Evolutionary conservation across 78 protist species (phyloP).

Genomic region (Polysphondylium violaceum): DNA sequence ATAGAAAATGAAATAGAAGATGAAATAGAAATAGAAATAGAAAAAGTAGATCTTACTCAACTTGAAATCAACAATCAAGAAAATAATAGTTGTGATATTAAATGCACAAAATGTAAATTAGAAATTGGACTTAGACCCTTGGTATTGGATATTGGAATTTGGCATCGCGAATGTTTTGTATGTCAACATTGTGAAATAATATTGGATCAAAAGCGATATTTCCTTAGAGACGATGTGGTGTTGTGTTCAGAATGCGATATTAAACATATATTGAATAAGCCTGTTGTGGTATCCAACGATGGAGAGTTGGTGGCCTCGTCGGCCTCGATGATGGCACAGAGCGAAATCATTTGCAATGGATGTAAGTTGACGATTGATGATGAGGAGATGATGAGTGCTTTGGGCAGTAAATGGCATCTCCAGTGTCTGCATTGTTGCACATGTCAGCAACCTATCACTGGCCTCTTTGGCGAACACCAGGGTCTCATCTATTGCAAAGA

Average conservation of each 20-base stretch:
- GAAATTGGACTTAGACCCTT: slow-evolving; percentile 45
- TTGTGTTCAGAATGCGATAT: slow-evolving; percentile 58
- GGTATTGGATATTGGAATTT: slow-evolving; percentile 51
- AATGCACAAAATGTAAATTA: slow-evolving; percentile 7
- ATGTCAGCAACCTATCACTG: slow-evolving; percentile 34
- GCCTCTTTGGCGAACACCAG: slow-evolving; percentile 69
- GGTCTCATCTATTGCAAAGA: slow-evolving; percentile 70
- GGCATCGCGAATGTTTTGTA: slow-evolving; percentile 43
- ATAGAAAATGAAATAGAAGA: not conserved
- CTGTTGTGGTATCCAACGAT: no score
- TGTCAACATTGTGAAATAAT: slow-evolving; percentile 32
- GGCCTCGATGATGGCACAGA: not conserved
- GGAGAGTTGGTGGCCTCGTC: no score
- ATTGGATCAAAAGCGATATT: slow-evolving; percentile 31
- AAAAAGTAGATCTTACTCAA: no score
- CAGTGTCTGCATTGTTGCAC: slow-evolving; percentile 30
- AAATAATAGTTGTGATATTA: no score
- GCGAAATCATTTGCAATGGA: slow-evolving; percentile 39
- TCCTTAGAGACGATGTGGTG: slow-evolving; percentile 23
- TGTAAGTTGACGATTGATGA: slow-evolving; percentile 37
- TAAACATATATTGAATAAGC: slow-evolving; percentile 13
- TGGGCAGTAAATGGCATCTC: slow-evolving; percentile 67
- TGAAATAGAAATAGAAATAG: not conserved
- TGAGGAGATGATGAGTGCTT: slow-evolving; percentile 77
- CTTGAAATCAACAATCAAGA: no score